These are phyloP conservation scores for Xylaria bambusicola DNA, from an alignment of 495 filamentous ascomycete species.

Conservation along the genomic window DNA sequence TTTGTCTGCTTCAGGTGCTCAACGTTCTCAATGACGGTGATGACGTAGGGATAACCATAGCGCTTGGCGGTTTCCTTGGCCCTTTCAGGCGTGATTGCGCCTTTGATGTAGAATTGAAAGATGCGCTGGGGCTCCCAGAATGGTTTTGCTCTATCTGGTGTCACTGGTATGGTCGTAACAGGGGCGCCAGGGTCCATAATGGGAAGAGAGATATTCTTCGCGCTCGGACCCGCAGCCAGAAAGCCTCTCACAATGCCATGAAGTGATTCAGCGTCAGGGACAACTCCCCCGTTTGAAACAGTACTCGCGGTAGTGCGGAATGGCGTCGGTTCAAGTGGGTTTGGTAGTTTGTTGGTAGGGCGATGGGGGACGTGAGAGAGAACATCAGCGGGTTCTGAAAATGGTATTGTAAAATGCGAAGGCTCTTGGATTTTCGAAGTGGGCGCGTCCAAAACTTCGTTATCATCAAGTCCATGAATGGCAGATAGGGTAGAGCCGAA, in stretches of 20 bases:
- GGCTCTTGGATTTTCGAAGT: not conserved
- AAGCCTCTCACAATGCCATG: slow-evolving; percentile 9
- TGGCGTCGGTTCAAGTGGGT: not conserved
- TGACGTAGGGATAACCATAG: not conserved
- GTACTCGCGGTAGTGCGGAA: not conserved
- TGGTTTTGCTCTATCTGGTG: not conserved
- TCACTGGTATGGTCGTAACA: not conserved
- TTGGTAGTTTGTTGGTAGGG: not conserved
- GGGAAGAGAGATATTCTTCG: not conserved
- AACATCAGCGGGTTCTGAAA: not conserved
- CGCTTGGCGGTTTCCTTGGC: slow-evolving; percentile 8
- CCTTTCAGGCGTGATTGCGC: slow-evolving; percentile 12
- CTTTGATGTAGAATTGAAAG: slow-evolving; percentile 15
- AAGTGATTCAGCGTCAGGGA: not conserved
- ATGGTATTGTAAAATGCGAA: not conserved
- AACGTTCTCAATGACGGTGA: not conserved
- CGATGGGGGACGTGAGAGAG: not conserved
- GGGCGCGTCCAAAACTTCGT: not conserved
- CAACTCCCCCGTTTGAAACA: not conserved
- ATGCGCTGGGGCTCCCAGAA: slow-evolving; percentile 10
- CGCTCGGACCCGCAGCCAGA: not conserved
- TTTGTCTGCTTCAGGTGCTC: not conserved
- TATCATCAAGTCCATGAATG: not conserved
- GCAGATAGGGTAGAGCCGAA: not conserved
- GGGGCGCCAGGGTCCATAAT: not conserved